These are phyloP conservation scores for Gardenia jasminoides DNA, from an alignment of 257 asterid genomes.

Conservation along the genomic window DNA sequence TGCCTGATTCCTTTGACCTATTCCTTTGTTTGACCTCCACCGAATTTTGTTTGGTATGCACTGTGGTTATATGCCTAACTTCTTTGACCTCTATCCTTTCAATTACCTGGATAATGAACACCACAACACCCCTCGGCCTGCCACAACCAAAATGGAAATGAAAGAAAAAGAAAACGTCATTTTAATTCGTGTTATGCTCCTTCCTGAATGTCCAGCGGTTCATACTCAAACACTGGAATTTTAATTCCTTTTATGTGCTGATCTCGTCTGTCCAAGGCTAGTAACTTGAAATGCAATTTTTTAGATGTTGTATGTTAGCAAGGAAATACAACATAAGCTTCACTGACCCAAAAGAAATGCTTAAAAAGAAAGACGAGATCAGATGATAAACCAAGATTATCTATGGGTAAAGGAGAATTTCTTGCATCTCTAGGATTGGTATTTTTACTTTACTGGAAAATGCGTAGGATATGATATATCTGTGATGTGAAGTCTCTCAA, in stretches of 20 bases:
- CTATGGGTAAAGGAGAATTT: no score
- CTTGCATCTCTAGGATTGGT: background rate
- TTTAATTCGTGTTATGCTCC: background rate
- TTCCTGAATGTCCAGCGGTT: background rate
- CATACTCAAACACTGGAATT: background rate
- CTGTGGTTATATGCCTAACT: background rate
- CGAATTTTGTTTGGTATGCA: background rate
- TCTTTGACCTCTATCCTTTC: background rate
- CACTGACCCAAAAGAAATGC: background rate
- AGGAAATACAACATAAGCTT: background rate
- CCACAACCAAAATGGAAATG: background rate
- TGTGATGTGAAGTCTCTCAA: background rate
- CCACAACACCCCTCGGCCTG: background rate
- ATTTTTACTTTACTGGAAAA: background rate
- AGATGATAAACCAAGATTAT: background rate
- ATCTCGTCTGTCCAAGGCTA: background rate
- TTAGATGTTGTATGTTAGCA: background rate
- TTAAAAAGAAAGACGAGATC: no score
- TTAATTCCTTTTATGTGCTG: background rate
- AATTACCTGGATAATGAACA: background rate
- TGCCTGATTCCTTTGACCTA: background rate
- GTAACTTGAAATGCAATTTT: background rate
- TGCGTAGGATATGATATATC: background rate
- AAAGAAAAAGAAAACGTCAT: no score
- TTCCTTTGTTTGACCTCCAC: background rate